Percentiles rank a stretch among this genome's conserved stretches.
Conservation (phyloP, 345 rosid genomes). For the Erucastrum elatum region DNA sequence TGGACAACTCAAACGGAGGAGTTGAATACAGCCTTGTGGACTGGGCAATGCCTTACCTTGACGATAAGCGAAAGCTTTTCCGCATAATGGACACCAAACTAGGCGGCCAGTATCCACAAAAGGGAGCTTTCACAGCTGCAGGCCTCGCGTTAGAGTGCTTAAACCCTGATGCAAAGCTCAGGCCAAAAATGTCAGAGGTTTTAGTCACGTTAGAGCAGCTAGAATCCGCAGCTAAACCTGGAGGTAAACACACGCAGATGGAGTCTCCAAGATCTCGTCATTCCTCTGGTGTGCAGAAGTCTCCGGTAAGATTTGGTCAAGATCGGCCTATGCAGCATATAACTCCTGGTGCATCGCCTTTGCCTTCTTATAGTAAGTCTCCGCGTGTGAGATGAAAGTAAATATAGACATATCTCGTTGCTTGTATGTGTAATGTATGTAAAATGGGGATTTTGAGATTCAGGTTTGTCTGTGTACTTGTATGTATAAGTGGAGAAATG, state of each 20-base stretch:
- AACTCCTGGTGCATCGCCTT: slow-evolving; percentile 63
- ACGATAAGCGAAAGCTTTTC: slow-evolving; percentile 81
- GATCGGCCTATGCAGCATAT: slow-evolving; percentile 52
- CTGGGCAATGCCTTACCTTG: slow-evolving; percentile 90
- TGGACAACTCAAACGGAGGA: slow-evolving; percentile 76
- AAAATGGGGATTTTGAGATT: neutral
- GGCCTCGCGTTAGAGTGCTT: slow-evolving; percentile 73
- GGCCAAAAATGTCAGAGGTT: slow-evolving; percentile 92
- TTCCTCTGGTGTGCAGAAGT: slow-evolving; percentile 42
- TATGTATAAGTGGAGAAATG: neutral
- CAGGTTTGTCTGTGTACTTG: neutral
- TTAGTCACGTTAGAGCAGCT: slow-evolving; percentile 63
- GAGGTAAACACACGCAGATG: slow-evolving; percentile 28
- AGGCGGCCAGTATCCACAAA: slow-evolving; percentile 96
- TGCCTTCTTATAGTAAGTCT: slow-evolving; percentile 57
- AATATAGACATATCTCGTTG: neutral
- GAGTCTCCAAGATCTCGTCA: slow-evolving; percentile 39
- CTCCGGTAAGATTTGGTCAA: slow-evolving; percentile 51
- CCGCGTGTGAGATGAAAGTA: slow-evolving; percentile 46
- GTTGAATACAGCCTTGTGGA: slow-evolving; percentile 85
- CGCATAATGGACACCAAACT: slow-evolving; percentile 92
- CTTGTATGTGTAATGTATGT: slow-evolving; percentile 5
- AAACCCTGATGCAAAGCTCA: slow-evolving; percentile 56
- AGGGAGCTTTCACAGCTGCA: slow-evolving; percentile 76
- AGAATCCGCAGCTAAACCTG: slow-evolving; percentile 37